Percentiles rank a stretch among this genome's conserved stretches.
Evolutionary conservation across 768 basidiomycete species (phyloP).

Genomic region (Multifurca ochricompacta): DNA sequence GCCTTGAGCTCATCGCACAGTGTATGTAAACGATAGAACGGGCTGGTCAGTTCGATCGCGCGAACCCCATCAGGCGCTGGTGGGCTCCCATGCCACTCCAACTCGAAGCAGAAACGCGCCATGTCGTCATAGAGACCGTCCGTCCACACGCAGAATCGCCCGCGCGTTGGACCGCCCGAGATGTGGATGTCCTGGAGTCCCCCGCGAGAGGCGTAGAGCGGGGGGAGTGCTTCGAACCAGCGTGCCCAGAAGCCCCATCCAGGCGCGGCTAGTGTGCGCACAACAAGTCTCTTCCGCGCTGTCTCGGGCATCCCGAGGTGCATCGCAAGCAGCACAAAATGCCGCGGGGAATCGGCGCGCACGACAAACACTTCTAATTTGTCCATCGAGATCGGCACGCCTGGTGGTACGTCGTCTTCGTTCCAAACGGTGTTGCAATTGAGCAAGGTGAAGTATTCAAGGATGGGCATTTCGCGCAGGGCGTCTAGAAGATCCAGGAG

Average conservation of each 20-base stretch:
- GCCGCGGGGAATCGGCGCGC: slow-evolving; percentile 6
- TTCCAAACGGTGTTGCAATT: background rate
- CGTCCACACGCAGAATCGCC: slow-evolving; percentile 12
- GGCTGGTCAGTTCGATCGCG: slow-evolving; percentile 1
- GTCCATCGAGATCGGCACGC: background rate
- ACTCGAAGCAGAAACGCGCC: slow-evolving; percentile 15
- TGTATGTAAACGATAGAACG: slow-evolving; percentile 1
- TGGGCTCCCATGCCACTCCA: slow-evolving; percentile 3
- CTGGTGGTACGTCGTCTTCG: background rate
- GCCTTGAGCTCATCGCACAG: slow-evolving; percentile 7
- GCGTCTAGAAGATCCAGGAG: background rate
- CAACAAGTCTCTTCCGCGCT: background rate
- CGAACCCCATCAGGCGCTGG: background rate
- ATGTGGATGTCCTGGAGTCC: slow-evolving; percentile 7
- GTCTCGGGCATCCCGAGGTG: background rate
- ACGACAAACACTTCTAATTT: slow-evolving; percentile 2
- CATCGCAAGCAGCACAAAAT: slow-evolving; percentile 5
- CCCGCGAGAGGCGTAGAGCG: background rate
- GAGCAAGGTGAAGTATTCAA: slow-evolving; percentile 2
- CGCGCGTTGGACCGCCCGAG: slow-evolving; percentile 5
- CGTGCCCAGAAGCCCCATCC: background rate
- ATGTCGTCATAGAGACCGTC: background rate
- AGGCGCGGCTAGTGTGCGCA: background rate
- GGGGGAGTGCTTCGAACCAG: slow-evolving; percentile 2
- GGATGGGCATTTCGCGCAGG: background rate